Evolutionary conservation across 129 eudicot genomes (phyloP), one percentile per base, ranked within the genome.

Genomic region (Tanacetum coccineum): DNA sequence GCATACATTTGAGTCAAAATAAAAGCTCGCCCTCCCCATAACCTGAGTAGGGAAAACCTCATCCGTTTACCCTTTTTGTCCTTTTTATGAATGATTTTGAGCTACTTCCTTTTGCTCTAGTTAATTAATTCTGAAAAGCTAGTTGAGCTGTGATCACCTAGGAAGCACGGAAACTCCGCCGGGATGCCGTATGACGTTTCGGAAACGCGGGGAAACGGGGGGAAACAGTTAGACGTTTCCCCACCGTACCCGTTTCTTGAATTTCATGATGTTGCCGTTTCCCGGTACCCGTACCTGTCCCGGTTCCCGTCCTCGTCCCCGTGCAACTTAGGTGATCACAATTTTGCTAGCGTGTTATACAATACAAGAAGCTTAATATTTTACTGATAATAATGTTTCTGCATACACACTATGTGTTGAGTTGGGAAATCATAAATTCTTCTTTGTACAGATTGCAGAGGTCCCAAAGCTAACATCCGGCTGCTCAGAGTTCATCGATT

Each of bases 401-500:
- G 48, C 62, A 10, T 48, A 40, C 12, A 19, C 54, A 54, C 61
- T 62, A n/a, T 40, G 21, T 30, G 71, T 47, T 69, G 58, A 64
- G 57, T 58, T 6, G 40, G n/a, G 49, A 49, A 32, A 36, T 65
- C 44, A 50, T 39, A n/a, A 6, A 53, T 62, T 72, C 59, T 59
- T 54, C 59, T 42, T 54, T 76, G 64, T 84, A 76, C 90, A 94
- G 99, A 89, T 94, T 66, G 80, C 71, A 61, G 99, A 94, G 79
- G 90, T 94, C 67, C 99, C 99, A 8, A 94, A 89, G 80, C 79
- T 94, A 70, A 94, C 96, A 59, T 83, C 96, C 74, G 99, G 97
- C 63, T 94, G 99, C 83, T 75, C 90, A 59, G 99, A 94, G 80
- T 94, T 94, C 81, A 76, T 84, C 14, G 97, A 89, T 32, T 94